These are phyloP conservation scores for Pseudopithomyces chartarum DNA, from an alignment of 2,329 filamentous ascomycete genomes.

Conservation along the genomic window DNA sequence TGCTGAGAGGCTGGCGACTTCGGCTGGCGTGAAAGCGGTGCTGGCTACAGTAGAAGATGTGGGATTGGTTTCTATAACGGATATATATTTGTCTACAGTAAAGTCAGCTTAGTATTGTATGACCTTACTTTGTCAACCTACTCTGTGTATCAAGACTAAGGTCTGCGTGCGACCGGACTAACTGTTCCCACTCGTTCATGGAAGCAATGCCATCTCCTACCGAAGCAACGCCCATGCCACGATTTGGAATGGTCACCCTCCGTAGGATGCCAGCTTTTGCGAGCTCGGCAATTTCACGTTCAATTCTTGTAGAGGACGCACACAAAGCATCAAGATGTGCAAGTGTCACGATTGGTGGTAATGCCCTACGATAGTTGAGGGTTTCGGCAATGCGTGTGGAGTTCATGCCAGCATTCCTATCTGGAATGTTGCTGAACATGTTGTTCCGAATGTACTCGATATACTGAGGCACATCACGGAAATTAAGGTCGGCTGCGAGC, in stretches of 20 bases:
- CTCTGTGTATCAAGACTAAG: slow-evolving; percentile 36
- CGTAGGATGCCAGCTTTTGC: slow-evolving; percentile 62
- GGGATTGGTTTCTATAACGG: slow-evolving; percentile 58
- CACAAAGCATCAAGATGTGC: slow-evolving; percentile 70
- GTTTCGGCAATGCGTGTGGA: slow-evolving; percentile 67
- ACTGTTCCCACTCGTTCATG: slow-evolving; percentile 53
- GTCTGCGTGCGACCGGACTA: slow-evolving; percentile 28
- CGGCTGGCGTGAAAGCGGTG: slow-evolving; percentile 49
- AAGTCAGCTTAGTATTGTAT: slow-evolving; percentile 8
- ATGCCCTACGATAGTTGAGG: slow-evolving; percentile 62
- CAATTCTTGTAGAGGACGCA: slow-evolving; percentile 65
- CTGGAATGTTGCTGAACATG: slow-evolving; percentile 70
- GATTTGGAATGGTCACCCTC: slow-evolving; percentile 66
- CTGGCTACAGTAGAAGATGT: slow-evolving; percentile 50
- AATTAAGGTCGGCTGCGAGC: slow-evolving; percentile 60
- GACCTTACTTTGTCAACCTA: slow-evolving; percentile 34
- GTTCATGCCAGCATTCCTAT: slow-evolving; percentile 63
- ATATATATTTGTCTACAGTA: slow-evolving; percentile 53
- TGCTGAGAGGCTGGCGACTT: slow-evolving; percentile 64
- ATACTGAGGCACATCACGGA: slow-evolving; percentile 67
- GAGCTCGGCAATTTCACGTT: slow-evolving; percentile 70
- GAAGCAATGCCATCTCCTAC: slow-evolving; percentile 70
- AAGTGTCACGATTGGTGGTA: slow-evolving; percentile 69
- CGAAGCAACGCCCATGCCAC: slow-evolving; percentile 61
- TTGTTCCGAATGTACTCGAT: slow-evolving; percentile 64